Percentiles rank a stretch among this genome's conserved stretches.
phyloP scores from a whole-genome alignment of 768 basidiomycete species.

The Paxillus ammoniavirescens region DNA sequence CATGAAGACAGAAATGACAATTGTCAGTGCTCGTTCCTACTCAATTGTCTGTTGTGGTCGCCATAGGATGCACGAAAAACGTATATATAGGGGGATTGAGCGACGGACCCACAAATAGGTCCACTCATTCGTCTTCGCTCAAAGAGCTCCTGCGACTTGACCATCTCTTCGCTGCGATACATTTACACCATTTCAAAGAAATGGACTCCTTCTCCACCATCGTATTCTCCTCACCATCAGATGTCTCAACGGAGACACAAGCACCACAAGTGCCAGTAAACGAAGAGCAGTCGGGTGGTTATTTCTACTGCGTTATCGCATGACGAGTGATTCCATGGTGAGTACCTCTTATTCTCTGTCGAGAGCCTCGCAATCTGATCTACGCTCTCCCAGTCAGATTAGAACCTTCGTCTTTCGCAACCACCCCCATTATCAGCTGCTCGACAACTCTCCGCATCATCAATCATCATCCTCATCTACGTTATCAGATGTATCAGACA shows the following conservation, averaged over 20 bases:
- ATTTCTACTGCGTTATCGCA: constrained; percentile 15
- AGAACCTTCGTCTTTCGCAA: neutral
- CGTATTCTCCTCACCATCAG: neutral
- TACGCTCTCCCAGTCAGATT: neutral
- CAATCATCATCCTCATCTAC: neutral
- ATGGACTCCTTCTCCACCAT: constrained; percentile 20
- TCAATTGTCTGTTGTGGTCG: constrained; percentile 14
- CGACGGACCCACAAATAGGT: neutral
- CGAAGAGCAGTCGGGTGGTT: neutral
- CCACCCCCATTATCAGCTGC: neutral
- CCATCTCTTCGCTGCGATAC: constrained; percentile 5
- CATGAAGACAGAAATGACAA: neutral
- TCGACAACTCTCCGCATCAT: neutral
- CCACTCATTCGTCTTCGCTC: constrained; percentile 6
- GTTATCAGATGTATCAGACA: constrained; percentile 5
- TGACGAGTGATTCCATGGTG: constrained; percentile 16
- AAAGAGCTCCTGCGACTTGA: neutral
- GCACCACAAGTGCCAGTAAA: constrained; percentile 13
- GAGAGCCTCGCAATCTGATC: neutral
- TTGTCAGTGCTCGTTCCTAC: constrained; percentile 2
- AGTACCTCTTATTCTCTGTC: neutral
- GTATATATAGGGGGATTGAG: constrained; percentile 13
- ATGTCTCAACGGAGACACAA: neutral
- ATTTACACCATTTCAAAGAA: neutral
- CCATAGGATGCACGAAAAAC: neutral